These are phyloP conservation scores for Bremia lactucae DNA, from an alignment of 352 stramenopile genomes.

Conservation along the genomic window DNA sequence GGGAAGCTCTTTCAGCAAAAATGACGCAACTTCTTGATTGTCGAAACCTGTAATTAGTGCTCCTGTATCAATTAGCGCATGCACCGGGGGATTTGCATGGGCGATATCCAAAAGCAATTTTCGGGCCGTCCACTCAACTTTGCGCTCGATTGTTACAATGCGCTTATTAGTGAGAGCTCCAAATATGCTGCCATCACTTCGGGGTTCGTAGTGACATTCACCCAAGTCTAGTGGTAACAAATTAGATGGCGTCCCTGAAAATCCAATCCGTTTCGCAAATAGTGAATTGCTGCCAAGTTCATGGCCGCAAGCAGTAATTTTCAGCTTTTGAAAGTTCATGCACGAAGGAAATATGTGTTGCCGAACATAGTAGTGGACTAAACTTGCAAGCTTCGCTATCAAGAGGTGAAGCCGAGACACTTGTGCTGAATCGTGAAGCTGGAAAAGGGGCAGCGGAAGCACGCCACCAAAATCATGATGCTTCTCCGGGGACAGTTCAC, in stretches of 20 bases:
- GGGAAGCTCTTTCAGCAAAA: constrained; percentile 69
- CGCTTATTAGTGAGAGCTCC: constrained; percentile 90
- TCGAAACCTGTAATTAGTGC: constrained; percentile 86
- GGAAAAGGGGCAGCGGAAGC: constrained; percentile 93
- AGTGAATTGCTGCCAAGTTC: constrained; percentile 97
- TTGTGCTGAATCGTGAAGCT: constrained; percentile 94
- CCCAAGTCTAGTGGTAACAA: constrained; percentile 97
- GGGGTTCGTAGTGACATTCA: constrained; percentile 96
- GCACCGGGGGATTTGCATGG: constrained; percentile 51
- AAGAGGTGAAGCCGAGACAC: constrained; percentile 91
- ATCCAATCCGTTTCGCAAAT: constrained; percentile 96
- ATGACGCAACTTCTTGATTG: constrained; percentile 82
- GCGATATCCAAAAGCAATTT: constrained; percentile 77
- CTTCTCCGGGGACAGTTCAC: constrained; percentile 17
- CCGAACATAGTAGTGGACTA: constrained; percentile 97
- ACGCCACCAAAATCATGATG: constrained; percentile 38
- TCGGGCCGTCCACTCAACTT: constrained; percentile 69
- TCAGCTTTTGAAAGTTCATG: constrained; percentile 98
- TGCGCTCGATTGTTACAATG: constrained; percentile 83
- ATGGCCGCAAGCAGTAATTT: constrained; percentile 97
- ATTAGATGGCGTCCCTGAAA: constrained; percentile 98
- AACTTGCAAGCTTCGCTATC: constrained; percentile 87
- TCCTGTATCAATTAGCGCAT: constrained; percentile 87
- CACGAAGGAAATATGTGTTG: constrained; percentile 98
- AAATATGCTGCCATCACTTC: constrained; percentile 97